These are phyloP conservation scores for Cyberlindnera nakhonratchasimensis DNA, from an alignment of 805 yeast species.

Conservation along the genomic window DNA sequence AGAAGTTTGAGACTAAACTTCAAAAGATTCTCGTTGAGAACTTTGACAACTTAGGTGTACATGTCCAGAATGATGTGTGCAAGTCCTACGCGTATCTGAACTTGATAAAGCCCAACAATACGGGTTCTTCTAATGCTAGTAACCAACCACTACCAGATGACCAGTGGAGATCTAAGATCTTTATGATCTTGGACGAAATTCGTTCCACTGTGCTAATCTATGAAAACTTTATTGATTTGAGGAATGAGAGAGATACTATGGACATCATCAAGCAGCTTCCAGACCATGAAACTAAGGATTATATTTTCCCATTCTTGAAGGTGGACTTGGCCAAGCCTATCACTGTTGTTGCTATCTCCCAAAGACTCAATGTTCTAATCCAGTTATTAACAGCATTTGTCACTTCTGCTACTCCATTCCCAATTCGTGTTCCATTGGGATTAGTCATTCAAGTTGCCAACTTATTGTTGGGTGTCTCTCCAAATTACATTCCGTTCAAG, in stretches of 20 bases:
- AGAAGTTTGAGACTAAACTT: slow-evolving; percentile 51
- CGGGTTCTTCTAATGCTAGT: slow-evolving; percentile 27
- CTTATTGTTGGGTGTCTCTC: slow-evolving; percentile 50
- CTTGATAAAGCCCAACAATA: slow-evolving; percentile 41
- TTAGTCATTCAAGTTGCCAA: slow-evolving; percentile 48
- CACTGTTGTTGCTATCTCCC: slow-evolving; percentile 48
- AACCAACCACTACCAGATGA: slow-evolving; percentile 37
- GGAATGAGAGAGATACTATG: slow-evolving; percentile 49
- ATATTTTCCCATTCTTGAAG: slow-evolving; percentile 45
- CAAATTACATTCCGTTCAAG: slow-evolving; percentile 51
- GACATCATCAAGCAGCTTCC: slow-evolving; percentile 41
- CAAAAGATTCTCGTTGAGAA: slow-evolving; percentile 32
- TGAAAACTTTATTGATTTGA: slow-evolving; percentile 53
- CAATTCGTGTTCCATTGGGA: slow-evolving; percentile 64
- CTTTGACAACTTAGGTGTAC: slow-evolving; percentile 37
- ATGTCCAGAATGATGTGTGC: slow-evolving; percentile 41
- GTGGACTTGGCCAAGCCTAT: slow-evolving; percentile 58
- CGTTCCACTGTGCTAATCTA: slow-evolving; percentile 55
- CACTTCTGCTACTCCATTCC: slow-evolving; percentile 49
- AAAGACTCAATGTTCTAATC: slow-evolving; percentile 46
- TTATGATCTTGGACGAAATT: slow-evolving; percentile 47
- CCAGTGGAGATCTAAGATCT: slow-evolving; percentile 47
- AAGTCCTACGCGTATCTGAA: slow-evolving; percentile 54
- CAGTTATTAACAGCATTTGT: slow-evolving; percentile 44
- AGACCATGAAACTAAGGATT: slow-evolving; percentile 24